Percentiles rank a stretch among this genome's conserved stretches.
Conservation (phyloP, 176 grass and related monocot species). For the Urochloa ruziziensis region DNA sequence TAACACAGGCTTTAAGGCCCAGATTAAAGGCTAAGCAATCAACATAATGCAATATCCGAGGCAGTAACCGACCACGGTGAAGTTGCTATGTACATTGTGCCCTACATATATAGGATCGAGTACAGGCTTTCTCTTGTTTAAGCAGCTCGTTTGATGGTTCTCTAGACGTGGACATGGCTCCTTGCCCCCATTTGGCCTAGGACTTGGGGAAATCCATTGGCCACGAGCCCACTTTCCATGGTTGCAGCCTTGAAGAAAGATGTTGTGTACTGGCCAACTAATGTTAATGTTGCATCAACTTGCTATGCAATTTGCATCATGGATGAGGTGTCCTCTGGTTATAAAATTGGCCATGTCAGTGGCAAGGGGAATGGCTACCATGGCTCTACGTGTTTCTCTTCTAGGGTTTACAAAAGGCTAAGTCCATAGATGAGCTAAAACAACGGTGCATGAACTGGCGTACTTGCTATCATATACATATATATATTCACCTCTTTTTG, state of each 20-base stretch:
- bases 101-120: conserved; percentile 7
- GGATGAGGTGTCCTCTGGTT: conserved; percentile 38
- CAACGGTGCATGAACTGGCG: conserved; percentile 17
- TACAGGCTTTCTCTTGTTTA: conserved; percentile 26
- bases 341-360: conserved; percentile 35
- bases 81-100: neutral
- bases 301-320: conserved; percentile 44
- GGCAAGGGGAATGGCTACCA: conserved; percentile 23
- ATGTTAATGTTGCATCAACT: conserved; percentile 42
- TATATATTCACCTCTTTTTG: conserved; percentile 11
- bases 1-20: conserved; percentile 33
- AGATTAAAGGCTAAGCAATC: conserved; percentile 11
- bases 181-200: conserved; percentile 12
- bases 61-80: conserved; percentile 36
- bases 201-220: neutral
- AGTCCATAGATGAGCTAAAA: conserved; percentile 40
- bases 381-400: conserved; percentile 42
- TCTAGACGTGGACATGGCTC: conserved; percentile 5
- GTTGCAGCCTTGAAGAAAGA: conserved; percentile 22
- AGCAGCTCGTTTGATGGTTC: conserved; percentile 12
- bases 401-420: conserved; percentile 42
- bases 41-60: conserved; percentile 6
- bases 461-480: neutral
- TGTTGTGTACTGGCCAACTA: neutral
- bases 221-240: conserved; percentile 4